These are phyloP conservation scores for Oryza brachyantha DNA, from an alignment of 176 grass and related monocot genomes.

Conservation along the genomic window DNA sequence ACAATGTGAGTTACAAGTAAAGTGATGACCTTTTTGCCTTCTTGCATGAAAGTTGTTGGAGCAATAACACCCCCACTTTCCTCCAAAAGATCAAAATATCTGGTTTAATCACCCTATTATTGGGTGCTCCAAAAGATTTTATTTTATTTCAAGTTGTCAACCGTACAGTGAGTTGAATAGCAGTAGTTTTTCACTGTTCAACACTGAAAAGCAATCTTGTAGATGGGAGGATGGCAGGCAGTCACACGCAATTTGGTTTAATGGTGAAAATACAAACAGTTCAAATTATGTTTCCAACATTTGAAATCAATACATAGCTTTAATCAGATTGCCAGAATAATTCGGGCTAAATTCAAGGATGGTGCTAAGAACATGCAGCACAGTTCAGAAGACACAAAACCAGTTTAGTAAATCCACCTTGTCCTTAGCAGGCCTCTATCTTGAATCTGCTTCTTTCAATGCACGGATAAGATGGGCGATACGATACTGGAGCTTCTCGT, in stretches of 20 bases:
- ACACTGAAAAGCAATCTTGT: background rate
- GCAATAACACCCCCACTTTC: background rate
- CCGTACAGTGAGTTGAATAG: background rate
- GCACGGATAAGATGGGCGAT: slow-evolving; percentile 64
- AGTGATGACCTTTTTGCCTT: background rate
- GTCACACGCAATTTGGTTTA: background rate
- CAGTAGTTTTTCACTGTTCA: background rate
- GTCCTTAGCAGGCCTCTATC: slow-evolving; percentile 26
- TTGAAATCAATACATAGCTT: background rate
- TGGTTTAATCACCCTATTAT: background rate
- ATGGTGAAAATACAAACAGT: background rate
- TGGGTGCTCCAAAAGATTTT: background rate
- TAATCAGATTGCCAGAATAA: background rate
- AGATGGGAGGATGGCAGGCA: background rate
- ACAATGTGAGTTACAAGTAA: slow-evolving; percentile 4
- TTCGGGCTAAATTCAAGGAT: background rate
- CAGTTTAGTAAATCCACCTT: background rate
- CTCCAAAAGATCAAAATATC: background rate
- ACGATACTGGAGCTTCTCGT: slow-evolving; percentile 73
- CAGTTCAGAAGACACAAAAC: background rate
- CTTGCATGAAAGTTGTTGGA: background rate
- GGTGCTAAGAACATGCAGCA: background rate
- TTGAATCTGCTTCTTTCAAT: slow-evolving; percentile 54
- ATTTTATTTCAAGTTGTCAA: no score
- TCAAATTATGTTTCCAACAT: background rate